These are phyloP conservation scores for Acanthochlamys bracteata DNA, from an alignment of 106 monocot genomes.

Conservation along the genomic window DNA sequence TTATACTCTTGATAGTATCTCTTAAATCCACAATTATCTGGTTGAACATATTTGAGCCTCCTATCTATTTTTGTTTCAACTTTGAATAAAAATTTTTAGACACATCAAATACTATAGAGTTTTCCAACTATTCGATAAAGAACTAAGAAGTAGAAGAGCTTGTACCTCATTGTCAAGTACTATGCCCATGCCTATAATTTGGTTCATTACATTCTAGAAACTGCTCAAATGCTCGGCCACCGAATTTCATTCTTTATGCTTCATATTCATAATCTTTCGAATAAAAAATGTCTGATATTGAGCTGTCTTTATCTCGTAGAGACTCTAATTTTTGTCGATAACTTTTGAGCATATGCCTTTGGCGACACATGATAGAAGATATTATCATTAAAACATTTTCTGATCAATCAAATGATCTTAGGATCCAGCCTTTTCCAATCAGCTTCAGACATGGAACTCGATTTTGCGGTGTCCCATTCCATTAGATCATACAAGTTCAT, in stretches of 20 bases:
- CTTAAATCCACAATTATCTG: not conserved
- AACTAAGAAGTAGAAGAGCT: not conserved
- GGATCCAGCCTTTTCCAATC: not conserved
- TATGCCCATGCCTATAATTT: not conserved
- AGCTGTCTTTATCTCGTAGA: not conserved
- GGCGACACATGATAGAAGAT: not conserved
- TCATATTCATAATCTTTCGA: not conserved
- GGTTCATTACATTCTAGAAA: not conserved
- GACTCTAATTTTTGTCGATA: not conserved
- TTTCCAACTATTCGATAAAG: not conserved
- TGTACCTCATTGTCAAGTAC: slow-evolving; percentile 2
- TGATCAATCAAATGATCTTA: not conserved
- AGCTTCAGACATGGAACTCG: not conserved
- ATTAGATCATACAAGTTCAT: not conserved
- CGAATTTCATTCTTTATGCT: not conserved
- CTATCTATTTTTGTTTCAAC: not conserved
- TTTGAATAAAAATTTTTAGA: not conserved
- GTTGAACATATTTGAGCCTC: not conserved
- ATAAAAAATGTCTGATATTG: not conserved
- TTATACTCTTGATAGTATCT: not conserved
- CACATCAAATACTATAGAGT: not conserved
- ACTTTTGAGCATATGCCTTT: not conserved
- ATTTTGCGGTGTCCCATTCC: not conserved
- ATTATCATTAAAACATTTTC: not conserved
- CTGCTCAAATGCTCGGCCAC: slow-evolving; percentile 3